Evolutionary conservation across 306 rosid genomes (phyloP).

Genomic region (Inga leiocalycina): DNA sequence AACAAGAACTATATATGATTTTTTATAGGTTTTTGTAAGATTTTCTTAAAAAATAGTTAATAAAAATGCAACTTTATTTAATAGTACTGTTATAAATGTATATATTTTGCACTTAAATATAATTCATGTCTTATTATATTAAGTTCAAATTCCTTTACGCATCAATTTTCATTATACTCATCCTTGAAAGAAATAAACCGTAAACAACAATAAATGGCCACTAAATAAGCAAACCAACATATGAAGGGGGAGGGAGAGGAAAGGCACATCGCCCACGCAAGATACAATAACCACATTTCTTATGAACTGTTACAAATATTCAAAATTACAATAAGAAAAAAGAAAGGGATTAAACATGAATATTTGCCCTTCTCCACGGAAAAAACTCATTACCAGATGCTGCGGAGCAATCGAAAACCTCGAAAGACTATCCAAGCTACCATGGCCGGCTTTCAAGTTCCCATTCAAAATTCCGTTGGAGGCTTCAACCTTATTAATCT

Average conservation of each 20-base stretch:
- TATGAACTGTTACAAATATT: conserved; percentile 14
- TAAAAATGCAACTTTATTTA: too few species aligned
- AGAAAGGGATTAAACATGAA: conserved; percentile 8
- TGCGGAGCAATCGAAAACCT: background rate
- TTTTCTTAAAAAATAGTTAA: too few species aligned
- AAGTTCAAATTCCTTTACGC: background rate
- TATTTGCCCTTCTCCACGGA: background rate
- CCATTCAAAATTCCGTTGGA: conserved; percentile 73
- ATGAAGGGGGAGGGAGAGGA: background rate
- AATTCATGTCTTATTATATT: background rate
- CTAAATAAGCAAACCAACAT: background rate
- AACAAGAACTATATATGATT: too few species aligned
- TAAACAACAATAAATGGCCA: background rate
- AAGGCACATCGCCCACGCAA: background rate
- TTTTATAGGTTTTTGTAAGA: too few species aligned
- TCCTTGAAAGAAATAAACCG: background rate
- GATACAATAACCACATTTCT: conserved; percentile 7
- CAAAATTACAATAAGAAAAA: background rate
- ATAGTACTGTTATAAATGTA: too few species aligned
- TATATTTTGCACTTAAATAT: background rate
- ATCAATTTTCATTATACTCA: background rate
- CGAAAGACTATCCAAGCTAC: background rate
- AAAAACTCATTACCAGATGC: conserved; percentile 10
- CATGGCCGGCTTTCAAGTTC: conserved; percentile 18
- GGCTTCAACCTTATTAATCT: conserved; percentile 86